Conservation (phyloP, 2,329 filamentous ascomycete genomes). For the Ophiostoma sp. region DNA sequence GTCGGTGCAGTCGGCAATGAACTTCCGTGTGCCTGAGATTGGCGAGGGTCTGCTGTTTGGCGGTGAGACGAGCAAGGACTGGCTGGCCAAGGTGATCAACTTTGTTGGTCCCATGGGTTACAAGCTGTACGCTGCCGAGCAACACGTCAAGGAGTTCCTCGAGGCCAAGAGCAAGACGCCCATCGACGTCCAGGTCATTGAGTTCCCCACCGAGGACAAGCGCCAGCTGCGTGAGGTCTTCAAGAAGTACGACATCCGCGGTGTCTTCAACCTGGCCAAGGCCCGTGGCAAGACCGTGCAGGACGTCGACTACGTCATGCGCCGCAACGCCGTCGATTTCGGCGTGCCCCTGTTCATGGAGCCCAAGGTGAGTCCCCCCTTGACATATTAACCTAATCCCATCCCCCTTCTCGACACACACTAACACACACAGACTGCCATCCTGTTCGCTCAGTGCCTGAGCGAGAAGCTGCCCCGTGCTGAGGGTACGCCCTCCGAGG, state of each 20-base stretch:
- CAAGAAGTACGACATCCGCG: constrained; percentile 92
- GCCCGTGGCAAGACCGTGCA: constrained; percentile 77
- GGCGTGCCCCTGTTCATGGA: constrained; percentile 98
- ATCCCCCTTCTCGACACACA: background rate
- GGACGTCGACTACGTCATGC: constrained; percentile 98
- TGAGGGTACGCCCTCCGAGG: constrained; percentile 87
- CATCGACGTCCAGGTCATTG: constrained; percentile 81
- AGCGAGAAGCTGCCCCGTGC: constrained; percentile 87
- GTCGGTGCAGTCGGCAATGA: constrained; percentile 95
- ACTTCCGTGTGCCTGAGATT: constrained; percentile 94
- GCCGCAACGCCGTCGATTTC: constrained; percentile 97
- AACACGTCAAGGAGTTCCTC: constrained; percentile 78
- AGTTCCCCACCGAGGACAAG: constrained; percentile 97
- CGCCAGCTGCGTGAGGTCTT: constrained; percentile 91
- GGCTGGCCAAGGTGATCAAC: constrained; percentile 75
- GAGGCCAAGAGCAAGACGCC: constrained; percentile 66
- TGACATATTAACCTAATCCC: background rate
- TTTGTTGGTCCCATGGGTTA: constrained; percentile 87
- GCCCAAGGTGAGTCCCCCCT: constrained; percentile 67
- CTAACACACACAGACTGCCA: constrained; percentile 67
- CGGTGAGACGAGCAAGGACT: constrained; percentile 66
- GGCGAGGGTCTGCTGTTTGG: constrained; percentile 95
- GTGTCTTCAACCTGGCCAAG: constrained; percentile 91
- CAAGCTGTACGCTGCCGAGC: constrained; percentile 85
- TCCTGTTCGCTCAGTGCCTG: constrained; percentile 96